Evolutionary conservation across 2,329 filamentous ascomycete genomes (phyloP).

Genomic region (Colletotrichum ledebouriae): DNA sequence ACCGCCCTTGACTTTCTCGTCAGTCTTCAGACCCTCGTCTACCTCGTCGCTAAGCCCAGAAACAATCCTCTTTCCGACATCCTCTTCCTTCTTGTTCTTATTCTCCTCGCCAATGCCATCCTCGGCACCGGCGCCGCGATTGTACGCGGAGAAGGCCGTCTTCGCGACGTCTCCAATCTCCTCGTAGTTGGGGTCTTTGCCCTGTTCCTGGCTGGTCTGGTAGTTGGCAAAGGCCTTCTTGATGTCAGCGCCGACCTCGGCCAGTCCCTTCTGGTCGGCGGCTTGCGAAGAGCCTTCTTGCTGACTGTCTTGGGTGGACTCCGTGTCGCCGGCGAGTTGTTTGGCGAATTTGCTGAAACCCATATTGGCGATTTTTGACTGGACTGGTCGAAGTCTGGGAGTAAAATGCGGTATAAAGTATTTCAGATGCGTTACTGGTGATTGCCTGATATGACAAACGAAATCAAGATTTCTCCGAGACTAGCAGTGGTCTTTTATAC

Average conservation of each 20-base stretch:
- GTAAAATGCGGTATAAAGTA: background rate
- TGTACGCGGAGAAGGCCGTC: constrained; percentile 49
- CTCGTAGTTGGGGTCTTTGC: constrained; percentile 38
- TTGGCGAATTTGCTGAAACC: constrained; percentile 47
- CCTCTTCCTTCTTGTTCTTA: constrained; percentile 6
- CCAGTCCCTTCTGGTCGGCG: constrained; percentile 28
- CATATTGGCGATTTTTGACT: constrained; percentile 40
- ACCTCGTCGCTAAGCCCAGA: background rate
- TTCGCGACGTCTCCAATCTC: constrained; percentile 42
- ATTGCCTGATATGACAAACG: background rate
- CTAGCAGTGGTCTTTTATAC: too few relatives aligned
- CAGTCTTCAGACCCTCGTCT: background rate
- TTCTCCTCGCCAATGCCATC: constrained; percentile 35
- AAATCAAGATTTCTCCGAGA: too few relatives aligned
- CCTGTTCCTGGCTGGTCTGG: constrained; percentile 35
- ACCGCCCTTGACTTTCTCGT: background rate
- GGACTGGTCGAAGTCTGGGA: background rate
- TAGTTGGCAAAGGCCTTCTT: constrained; percentile 40
- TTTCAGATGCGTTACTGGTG: background rate
- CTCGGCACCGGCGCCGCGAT: constrained; percentile 38
- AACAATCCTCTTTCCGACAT: constrained; percentile 36
- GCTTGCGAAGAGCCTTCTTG: constrained; percentile 4
- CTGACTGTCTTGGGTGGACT: constrained; percentile 28
- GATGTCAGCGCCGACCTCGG: constrained; percentile 34
- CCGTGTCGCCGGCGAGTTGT: constrained; percentile 43